Percentiles rank a stretch among this genome's conserved stretches.
phyloP scores from a whole-genome alignment of 805 yeast genomes.

The Candida vaughaniae region DNA sequence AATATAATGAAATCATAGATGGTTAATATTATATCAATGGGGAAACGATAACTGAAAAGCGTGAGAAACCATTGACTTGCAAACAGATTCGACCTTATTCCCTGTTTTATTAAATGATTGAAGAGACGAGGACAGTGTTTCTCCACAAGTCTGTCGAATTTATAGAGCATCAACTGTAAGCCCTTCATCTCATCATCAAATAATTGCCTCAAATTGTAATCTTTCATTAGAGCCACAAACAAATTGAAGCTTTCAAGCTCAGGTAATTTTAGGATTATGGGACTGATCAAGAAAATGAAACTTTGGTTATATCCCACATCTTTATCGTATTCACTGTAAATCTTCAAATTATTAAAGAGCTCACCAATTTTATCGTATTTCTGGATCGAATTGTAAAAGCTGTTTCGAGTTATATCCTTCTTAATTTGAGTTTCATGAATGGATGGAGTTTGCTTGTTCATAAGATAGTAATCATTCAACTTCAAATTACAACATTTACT shows the following conservation, averaged over 20 bases:
- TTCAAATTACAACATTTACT: constrained; percentile 71
- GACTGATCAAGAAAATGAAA: constrained; percentile 90
- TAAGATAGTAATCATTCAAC: constrained; percentile 57
- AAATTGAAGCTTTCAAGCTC: constrained; percentile 86
- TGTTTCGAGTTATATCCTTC: constrained; percentile 82
- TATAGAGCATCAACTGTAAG: constrained; percentile 77
- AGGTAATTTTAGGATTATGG: constrained; percentile 74
- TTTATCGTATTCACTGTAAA: constrained; percentile 80
- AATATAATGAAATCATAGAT: constrained; percentile 86
- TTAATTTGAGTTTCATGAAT: constrained; percentile 73
- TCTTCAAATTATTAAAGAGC: constrained; percentile 72
- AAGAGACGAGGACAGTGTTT: constrained; percentile 69
- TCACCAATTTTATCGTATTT: constrained; percentile 59
- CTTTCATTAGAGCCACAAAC: constrained; percentile 78
- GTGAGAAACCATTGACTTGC: constrained; percentile 98
- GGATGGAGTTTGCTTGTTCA: constrained; percentile 48
- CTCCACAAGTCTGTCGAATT: constrained; percentile 85
- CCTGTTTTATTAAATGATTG: constrained; percentile 79
- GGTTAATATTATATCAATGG: constrained; percentile 80
- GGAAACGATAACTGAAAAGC: constrained; percentile 91
- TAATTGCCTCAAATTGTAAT: constrained; percentile 73
- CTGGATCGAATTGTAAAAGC: constrained; percentile 63
- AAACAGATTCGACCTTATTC: constrained; percentile 90
- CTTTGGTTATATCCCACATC: constrained; percentile 99
- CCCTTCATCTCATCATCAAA: constrained; percentile 94